Evolutionary conservation across 179 eudicot genomes (phyloP), one percentile per base, ranked within the genome.

Genomic region (Corrigiola litoralis): DNA sequence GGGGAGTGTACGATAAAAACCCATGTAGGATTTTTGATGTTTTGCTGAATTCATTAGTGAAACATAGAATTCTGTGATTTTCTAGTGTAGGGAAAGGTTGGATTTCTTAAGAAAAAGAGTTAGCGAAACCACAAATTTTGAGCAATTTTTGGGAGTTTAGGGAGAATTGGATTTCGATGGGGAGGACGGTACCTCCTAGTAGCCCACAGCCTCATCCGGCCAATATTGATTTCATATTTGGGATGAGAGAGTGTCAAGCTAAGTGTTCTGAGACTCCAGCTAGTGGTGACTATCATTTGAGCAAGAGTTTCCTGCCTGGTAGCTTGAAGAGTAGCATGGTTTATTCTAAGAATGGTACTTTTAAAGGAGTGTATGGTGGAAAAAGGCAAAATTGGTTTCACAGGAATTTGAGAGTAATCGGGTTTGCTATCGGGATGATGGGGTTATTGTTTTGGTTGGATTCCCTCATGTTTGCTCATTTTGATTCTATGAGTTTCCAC

Each of bases 361-460:
- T 53, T 65, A 88, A 81, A 63, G 85, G 84, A 42, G 71, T 72
- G 61, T 67, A 61, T 81, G 72, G 61, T 60, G 84, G 82, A 28
- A 88, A 84, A 66, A 81, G 79, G 77, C 80, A 82, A 32, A 42
- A 37, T 20, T 81, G 86, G 94, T 58, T 80, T 40, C 71, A 78
- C 32, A 86, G 66, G 66, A 77, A 84, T 61, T 57, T 86, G 23
- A 67, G 80, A 61, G 79, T 79, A 1, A 58, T 83, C 59, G 65
- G 77, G 71, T 75, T 85, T 57, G 78, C 83, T 2, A 49, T 83
- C 31, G 79, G 56, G 67, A 31, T 87, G 74, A 77, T 84, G 67
- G 81, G 70, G 65, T 77, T 84, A 23, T 67, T 90, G 62, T 78
- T 84, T 54, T 75, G 87, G 65, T 76, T 87, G 82, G 94, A 87